A percentile compares a stretch with the other conserved stretches of the same genome.
These are phyloP conservation scores for Syncephalastrum racemosum DNA, from an alignment of 371 early-diverging fungal species.

Conservation along the genomic window DNA sequence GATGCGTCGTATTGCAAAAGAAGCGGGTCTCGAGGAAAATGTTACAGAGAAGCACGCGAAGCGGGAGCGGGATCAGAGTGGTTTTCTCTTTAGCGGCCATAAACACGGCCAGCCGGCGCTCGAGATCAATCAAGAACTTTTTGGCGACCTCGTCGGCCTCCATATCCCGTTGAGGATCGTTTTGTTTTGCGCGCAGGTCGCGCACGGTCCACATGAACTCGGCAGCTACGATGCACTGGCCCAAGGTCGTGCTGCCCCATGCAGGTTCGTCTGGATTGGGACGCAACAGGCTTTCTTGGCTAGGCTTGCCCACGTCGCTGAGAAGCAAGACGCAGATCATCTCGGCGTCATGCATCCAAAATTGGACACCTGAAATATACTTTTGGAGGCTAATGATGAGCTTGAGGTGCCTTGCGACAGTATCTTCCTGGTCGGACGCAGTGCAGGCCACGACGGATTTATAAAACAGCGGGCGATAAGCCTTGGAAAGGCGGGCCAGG, in stretches of 20 bases:
- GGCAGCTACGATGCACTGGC: conserved; percentile 57
- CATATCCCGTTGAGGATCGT: conserved; percentile 34
- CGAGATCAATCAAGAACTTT: conserved; percentile 65
- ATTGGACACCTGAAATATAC: conserved; percentile 57
- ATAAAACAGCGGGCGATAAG: conserved; percentile 45
- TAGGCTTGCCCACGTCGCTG: conserved; percentile 52
- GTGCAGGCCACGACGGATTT: conserved; percentile 62
- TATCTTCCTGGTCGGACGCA: conserved; percentile 54
- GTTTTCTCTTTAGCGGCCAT: conserved; percentile 59
- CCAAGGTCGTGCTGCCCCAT: conserved; percentile 64
- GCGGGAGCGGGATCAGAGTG: conserved; percentile 51
- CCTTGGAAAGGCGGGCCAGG: conserved; percentile 40
- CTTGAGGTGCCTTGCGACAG: conserved; percentile 42
- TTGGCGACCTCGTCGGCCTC: conserved; percentile 62
- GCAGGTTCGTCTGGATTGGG: conserved; percentile 4
- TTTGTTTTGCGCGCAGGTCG: conserved; percentile 39
- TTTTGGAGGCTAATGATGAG: conserved; percentile 48
- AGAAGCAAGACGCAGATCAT: conserved; percentile 62
- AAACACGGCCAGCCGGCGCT: conserved; percentile 56
- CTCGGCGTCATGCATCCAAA: conserved; percentile 68
- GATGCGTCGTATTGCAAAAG: conserved; percentile 63
- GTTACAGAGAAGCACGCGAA: conserved; percentile 56
- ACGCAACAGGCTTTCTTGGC: not conserved
- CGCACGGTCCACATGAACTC: conserved; percentile 63
- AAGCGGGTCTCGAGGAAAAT: conserved; percentile 60